phyloP scores from a whole-genome alignment of 352 stramenopile genomes.

The Phytophthora sp. region DNA sequence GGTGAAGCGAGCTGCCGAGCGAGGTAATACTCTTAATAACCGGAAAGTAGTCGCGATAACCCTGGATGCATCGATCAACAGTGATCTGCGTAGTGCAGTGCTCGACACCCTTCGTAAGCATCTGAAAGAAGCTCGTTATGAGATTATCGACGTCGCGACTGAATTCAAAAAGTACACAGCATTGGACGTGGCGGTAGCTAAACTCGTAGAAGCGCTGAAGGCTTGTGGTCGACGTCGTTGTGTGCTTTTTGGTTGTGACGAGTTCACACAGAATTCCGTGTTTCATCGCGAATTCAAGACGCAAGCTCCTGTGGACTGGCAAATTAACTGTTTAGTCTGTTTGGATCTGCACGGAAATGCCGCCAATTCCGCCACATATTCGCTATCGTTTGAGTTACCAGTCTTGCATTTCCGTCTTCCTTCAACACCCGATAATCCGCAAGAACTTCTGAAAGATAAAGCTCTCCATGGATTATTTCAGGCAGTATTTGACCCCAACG shows the following conservation, averaged over 20 bases:
- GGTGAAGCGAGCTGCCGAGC: neutral
- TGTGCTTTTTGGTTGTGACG: slow-evolving; percentile 36
- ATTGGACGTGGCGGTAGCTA: slow-evolving; percentile 7
- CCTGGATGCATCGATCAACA: slow-evolving; percentile 14
- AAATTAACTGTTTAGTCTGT: slow-evolving; percentile 30
- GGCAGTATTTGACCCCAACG: slow-evolving; percentile 38
- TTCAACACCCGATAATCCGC: slow-evolving; percentile 2
- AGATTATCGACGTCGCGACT: slow-evolving; percentile 39
- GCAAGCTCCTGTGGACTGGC: slow-evolving; percentile 22
- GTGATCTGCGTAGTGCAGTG: slow-evolving; percentile 7
- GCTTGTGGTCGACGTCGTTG: slow-evolving; percentile 31
- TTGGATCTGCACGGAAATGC: slow-evolving; percentile 12
- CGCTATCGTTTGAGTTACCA: slow-evolving; percentile 16
- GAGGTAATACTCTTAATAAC: neutral
- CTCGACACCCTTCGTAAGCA: slow-evolving; percentile 12
- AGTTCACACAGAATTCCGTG: slow-evolving; percentile 16
- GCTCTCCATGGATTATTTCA: slow-evolving; percentile 35
- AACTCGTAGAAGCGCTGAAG: slow-evolving; percentile 26
- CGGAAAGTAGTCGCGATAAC: slow-evolving; percentile 33
- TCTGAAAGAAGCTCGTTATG: slow-evolving; percentile 31
- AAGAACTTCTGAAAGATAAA: neutral
- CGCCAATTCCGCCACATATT: neutral
- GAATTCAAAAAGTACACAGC: slow-evolving; percentile 9
- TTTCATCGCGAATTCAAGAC: slow-evolving; percentile 27
- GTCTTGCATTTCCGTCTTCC: slow-evolving; percentile 14